phyloP scores from a whole-genome alignment of 345 rosid species.

The Acer negundo region DNA sequence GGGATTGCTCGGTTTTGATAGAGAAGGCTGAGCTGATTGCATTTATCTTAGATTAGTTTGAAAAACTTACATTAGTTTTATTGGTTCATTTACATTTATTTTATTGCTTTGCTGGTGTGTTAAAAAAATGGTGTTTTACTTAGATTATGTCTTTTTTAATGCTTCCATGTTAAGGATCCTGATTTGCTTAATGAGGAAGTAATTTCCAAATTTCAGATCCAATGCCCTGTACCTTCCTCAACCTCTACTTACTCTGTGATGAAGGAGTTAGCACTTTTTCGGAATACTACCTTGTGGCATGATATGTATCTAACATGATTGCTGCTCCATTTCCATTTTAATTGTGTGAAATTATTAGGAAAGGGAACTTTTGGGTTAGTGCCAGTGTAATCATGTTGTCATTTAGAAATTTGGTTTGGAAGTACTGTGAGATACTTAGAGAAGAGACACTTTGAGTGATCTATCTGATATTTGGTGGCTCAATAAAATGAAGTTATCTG shows the following conservation, averaged over 20 bases:
- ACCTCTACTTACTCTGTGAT: neutral
- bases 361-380: neutral
- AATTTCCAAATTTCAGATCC: neutral
- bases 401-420: neutral
- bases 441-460: neutral
- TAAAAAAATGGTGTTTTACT: neutral
- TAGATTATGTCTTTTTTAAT: neutral
- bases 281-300: neutral
- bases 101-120: constrained; percentile 1
- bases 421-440: neutral
- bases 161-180: neutral
- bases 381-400: neutral
- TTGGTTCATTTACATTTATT: constrained; percentile 1
- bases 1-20: neutral
- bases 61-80: neutral
- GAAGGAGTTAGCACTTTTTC: neutral
- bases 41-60: neutral
- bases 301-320: neutral
- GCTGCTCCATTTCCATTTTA: neutral
- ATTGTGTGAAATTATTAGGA: neutral
- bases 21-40: neutral
- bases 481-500: neutral
- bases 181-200: neutral
- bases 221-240: neutral
- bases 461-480: neutral